phyloP scores from a whole-genome alignment of 495 filamentous ascomycete genomes.

The Penicillium fimorum region DNA sequence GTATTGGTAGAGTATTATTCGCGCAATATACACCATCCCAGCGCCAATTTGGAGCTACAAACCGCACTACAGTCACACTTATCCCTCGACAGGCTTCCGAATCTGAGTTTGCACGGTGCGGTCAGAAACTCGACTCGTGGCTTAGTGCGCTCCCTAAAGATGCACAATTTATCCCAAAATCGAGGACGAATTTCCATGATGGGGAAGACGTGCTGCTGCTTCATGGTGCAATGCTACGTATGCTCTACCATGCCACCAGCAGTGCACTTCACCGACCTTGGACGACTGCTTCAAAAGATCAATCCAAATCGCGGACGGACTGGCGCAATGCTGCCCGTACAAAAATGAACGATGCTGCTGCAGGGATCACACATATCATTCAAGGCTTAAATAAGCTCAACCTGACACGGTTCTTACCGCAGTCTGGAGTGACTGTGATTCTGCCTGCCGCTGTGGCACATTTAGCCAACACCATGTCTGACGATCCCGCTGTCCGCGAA shows the following conservation, averaged over 20 bases:
- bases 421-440: slow-evolving; percentile 81
- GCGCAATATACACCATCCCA: slow-evolving; percentile 72
- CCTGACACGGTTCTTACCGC: slow-evolving; percentile 74
- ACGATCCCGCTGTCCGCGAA: slow-evolving; percentile 61
- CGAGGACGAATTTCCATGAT: slow-evolving; percentile 34
- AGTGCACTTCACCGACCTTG: slow-evolving; percentile 83
- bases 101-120: slow-evolving; percentile 63
- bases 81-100: slow-evolving; percentile 75
- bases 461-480: slow-evolving; percentile 76
- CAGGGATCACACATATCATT: slow-evolving; percentile 73
- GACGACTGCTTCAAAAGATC: slow-evolving; percentile 53
- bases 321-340: slow-evolving; percentile 55
- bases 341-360: slow-evolving; percentile 72
- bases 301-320: slow-evolving; percentile 40
- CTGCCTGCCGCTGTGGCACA: slow-evolving; percentile 86
- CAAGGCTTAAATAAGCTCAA: slow-evolving; percentile 64
- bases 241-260: slow-evolving; percentile 82
- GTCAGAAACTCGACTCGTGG: slow-evolving; percentile 71
- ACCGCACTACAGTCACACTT: slow-evolving; percentile 76
- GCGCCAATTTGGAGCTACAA: slow-evolving; percentile 63
- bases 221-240: slow-evolving; percentile 74
- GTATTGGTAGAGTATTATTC: slow-evolving; percentile 75
- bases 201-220: slow-evolving; percentile 61
- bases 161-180: slow-evolving; percentile 40
- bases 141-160: slow-evolving; percentile 60